Evolutionary conservation across 345 rosid species (phyloP).

Genomic region (Linum lewisii): DNA sequence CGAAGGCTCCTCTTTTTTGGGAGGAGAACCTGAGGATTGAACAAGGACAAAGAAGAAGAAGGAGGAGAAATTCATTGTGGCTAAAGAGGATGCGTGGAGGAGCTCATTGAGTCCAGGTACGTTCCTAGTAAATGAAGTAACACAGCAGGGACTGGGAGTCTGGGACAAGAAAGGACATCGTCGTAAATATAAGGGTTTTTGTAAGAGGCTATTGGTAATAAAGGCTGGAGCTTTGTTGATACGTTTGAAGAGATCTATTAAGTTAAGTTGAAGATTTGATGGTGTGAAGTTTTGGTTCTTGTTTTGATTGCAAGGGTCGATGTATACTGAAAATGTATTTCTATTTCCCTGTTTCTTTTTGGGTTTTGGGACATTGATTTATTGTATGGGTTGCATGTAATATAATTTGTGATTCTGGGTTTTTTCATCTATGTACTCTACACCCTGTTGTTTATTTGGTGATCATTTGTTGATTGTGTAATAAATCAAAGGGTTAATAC

Average conservation of each 20-base stretch:
- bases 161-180: too few relatives aligned
- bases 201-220: not conserved
- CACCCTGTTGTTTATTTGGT: not conserved
- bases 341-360: not conserved
- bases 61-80: too few relatives aligned
- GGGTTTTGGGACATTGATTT: not conserved
- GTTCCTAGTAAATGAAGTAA: too few relatives aligned
- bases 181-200: too few relatives aligned
- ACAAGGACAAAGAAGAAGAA: not conserved
- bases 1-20: conserved; percentile 87
- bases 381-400: not conserved
- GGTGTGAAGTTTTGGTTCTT: not conserved
- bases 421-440: too few relatives aligned
- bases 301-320: too few relatives aligned
- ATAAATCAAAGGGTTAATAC: too few relatives aligned
- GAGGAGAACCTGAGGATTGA: conserved; percentile 28
- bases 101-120: too few relatives aligned
- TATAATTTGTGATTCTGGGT: not conserved
- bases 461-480: too few relatives aligned
- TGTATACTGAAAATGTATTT: not conserved
- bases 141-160: too few relatives aligned
- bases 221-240: not conserved
- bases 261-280: not conserved
- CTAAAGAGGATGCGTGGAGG: too few relatives aligned
- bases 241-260: not conserved